Base-by-base conservation (phyloP, 1,139 yeast genomes). In the Diutina rugosa region DNA sequence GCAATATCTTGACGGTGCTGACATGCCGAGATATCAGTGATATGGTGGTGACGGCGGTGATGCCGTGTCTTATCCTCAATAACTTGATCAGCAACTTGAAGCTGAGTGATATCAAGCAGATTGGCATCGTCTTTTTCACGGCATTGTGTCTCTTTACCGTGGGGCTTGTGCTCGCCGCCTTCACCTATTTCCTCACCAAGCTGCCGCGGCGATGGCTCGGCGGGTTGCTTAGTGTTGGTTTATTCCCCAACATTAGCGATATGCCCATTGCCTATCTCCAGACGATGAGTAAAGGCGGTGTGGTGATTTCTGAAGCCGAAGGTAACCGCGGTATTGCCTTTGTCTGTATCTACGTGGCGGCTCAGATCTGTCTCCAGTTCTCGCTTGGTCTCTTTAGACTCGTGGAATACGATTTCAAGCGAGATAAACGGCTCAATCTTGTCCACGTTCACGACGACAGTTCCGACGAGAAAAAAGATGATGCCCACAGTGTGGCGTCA, bases 211-310 rank as follows among this genome's bases (percentile, higher is more conserved):
- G 80, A 56, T 90, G 96, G 95, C 71, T 80, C 54, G 96, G 96
- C 56, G 96, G 96, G 0, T 70, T 81, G 16, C 70, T 88, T 1
- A 83, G 89, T 0, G 74, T 82, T 10, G 77, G 91, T 5, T 73
- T 87, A 52, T 82, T 89, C 66, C 76, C 81, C 30, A 85, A 85
- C 64, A 84, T 87, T 55, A 82, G 93, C 9, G 97, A 90, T 70
- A 74, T 90, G 59, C 97, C 97, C 0, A 87, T 90, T 63, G 97
- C 97, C 0, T 90, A 90, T 63, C 76, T 90, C 49, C 95, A 89
- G 63, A 86, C 95, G 1, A 72, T 90, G 67, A 84, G 87, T 45
- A 74, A 79, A n/a, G 84, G 90, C 0, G 74, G 81, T 0, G 74
- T 80, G 1, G 67, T 76, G 6, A 85, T 91, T 63, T 69, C 81